These are phyloP conservation scores for Rusavskia elegans DNA, from an alignment of 495 filamentous ascomycete genomes.

Conservation along the genomic window DNA sequence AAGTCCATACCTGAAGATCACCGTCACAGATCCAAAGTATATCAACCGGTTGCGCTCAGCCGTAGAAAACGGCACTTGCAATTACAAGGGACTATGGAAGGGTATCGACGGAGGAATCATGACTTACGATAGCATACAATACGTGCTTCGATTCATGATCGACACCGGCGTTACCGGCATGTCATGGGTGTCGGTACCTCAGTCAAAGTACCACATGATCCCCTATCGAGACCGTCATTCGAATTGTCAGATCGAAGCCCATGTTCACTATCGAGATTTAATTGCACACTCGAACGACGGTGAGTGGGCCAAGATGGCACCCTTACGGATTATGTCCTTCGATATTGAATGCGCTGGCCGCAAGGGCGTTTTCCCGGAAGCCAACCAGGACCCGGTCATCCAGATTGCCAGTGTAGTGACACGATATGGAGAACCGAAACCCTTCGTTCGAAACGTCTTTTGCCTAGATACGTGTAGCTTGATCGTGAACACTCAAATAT, in stretches of 20 bases:
- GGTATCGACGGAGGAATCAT: conserved; percentile 47
- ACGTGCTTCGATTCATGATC: conserved; percentile 93
- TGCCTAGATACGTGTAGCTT: conserved; percentile 76
- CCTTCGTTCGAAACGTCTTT: conserved; percentile 93
- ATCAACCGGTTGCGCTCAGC: conserved; percentile 54
- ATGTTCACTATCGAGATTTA: conserved; percentile 62
- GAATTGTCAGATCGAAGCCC: conserved; percentile 90
- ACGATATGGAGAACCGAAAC: conserved; percentile 84
- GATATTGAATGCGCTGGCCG: conserved; percentile 98
- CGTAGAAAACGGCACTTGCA: conserved; percentile 55
- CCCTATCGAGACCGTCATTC: conserved; percentile 47
- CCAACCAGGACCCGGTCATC: conserved; percentile 83
- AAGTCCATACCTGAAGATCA: conserved; percentile 84
- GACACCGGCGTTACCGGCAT: conserved; percentile 81
- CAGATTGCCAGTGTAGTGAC: conserved; percentile 98
- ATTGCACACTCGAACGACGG: conserved; percentile 80
- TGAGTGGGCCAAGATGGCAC: conserved; percentile 98
- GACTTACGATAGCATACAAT: conserved; percentile 92
- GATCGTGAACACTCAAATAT: conserved; percentile 88
- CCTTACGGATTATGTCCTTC: conserved; percentile 80
- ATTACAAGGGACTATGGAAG: conserved; percentile 86
- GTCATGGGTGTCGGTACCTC: conserved; percentile 88
- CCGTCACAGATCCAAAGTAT: conserved; percentile 70
- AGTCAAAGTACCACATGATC: conserved; percentile 55
- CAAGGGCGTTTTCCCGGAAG: conserved; percentile 92